Conservation (phyloP, 106 monocot genomes). For the Dioscorea zingiberensis region DNA sequence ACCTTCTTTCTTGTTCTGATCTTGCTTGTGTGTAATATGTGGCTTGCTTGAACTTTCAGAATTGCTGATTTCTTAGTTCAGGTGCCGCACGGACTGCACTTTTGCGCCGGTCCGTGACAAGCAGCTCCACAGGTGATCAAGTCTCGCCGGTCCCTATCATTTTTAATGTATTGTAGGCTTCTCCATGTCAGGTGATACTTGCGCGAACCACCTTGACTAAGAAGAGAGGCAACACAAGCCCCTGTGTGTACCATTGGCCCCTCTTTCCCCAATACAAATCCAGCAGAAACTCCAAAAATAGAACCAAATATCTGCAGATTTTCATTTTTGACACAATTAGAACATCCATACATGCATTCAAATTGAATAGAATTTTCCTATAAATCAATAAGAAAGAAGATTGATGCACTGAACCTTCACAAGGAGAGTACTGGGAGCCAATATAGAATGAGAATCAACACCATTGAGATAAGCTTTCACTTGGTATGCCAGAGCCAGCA, state of each 20-base stretch:
- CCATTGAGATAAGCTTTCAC: slow-evolving; percentile 91
- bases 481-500: slow-evolving; percentile 81
- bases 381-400: too few relatives aligned
- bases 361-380: too few relatives aligned
- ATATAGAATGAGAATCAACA: slow-evolving; percentile 73
- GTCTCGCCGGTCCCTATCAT: slow-evolving; percentile 56
- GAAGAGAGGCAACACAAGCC: slow-evolving; percentile 54
- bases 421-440: slow-evolving; percentile 75
- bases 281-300: slow-evolving; percentile 60
- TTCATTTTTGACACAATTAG: too few relatives aligned
- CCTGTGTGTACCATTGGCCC: slow-evolving; percentile 80
- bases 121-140: slow-evolving; percentile 68
- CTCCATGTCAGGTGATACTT: slow-evolving; percentile 59
- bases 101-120: too few relatives aligned
- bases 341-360: too few relatives aligned
- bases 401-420: slow-evolving; percentile 45
- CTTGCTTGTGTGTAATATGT: too few relatives aligned
- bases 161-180: slow-evolving; percentile 65
- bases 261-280: slow-evolving; percentile 72
- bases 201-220: slow-evolving; percentile 64
- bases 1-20: too few relatives aligned
- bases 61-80: too few relatives aligned
- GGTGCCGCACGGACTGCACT: too few relatives aligned
- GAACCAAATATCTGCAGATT: slow-evolving; percentile 61
- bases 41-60: too few relatives aligned